These are phyloP conservation scores for Camptophora hylomeconis DNA, from an alignment of 2,329 filamentous ascomycete genomes.

Conservation along the genomic window DNA sequence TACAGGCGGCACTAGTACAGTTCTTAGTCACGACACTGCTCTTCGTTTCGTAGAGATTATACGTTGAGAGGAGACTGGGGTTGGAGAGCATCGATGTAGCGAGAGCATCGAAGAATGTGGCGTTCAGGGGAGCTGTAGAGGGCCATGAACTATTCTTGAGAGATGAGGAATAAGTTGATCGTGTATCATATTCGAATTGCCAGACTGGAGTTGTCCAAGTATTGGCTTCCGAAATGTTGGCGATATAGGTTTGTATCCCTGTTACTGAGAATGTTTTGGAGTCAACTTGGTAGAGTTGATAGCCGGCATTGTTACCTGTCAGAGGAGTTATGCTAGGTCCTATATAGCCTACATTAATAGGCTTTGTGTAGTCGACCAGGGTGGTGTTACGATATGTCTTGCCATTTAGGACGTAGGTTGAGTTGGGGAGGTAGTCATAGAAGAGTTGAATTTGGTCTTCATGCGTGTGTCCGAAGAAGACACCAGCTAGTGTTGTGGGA, in stretches of 20 bases:
- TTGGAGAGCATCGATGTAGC: slow-evolving; percentile 18
- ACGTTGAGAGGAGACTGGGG: slow-evolving; percentile 16
- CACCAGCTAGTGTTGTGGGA: slow-evolving; percentile 13
- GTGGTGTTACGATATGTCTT: slow-evolving; percentile 14
- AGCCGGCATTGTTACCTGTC: slow-evolving; percentile 20
- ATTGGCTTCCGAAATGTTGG: slow-evolving; percentile 19
- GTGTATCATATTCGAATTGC: slow-evolving; percentile 20
- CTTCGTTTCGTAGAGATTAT: slow-evolving; percentile 19
- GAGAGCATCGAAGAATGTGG: slow-evolving; percentile 20
- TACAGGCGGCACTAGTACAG: slow-evolving; percentile 13
- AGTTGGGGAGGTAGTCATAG: slow-evolving; percentile 18
- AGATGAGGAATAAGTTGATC: slow-evolving; percentile 11
- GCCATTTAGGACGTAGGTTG: slow-evolving; percentile 4
- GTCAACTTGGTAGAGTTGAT: slow-evolving; percentile 18
- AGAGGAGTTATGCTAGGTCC: slow-evolving; percentile 19
- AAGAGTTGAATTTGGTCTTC: slow-evolving; percentile 20
- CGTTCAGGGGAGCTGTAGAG: slow-evolving; percentile 17
- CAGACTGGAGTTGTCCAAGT: slow-evolving; percentile 19
- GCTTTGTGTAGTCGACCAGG: slow-evolving; percentile 15
- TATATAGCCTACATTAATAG: slow-evolving; percentile 18
- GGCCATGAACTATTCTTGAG: slow-evolving; percentile 13
- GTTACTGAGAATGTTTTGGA: slow-evolving; percentile 18
- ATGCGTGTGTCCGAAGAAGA: slow-evolving; percentile 16
- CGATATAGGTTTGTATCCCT: slow-evolving; percentile 20
- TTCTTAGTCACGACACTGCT: slow-evolving; percentile 13